Evolutionary conservation across 768 basidiomycete species (phyloP).

Genomic region (Rhizopogon vesiculosus): DNA sequence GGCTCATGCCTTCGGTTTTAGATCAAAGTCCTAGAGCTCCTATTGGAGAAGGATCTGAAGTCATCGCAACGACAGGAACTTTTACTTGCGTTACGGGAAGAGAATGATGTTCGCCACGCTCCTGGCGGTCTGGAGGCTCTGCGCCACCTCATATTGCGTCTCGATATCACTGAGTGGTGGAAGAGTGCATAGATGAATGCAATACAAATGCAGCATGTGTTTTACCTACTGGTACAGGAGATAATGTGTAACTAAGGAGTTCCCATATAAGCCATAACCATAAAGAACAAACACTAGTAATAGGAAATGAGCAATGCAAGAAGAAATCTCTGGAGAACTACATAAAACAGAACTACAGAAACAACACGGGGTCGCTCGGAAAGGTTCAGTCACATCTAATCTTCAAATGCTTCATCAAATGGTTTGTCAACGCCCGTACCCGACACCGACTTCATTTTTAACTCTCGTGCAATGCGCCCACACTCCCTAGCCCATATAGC

Average conservation of each 20-base stretch:
- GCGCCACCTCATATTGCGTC: conserved; percentile 47
- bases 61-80: conserved; percentile 10
- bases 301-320: conserved; percentile 5
- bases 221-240: not conserved
- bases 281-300: conserved; percentile 9
- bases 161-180: conserved; percentile 64
- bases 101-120: conserved; percentile 29
- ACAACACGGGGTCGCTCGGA: not conserved
- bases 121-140: conserved; percentile 52
- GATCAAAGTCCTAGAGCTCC: conserved; percentile 50
- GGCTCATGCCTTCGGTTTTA: conserved; percentile 22
- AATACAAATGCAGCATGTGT: not conserved
- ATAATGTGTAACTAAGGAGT: not conserved
- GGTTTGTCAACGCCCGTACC: conserved; percentile 9
- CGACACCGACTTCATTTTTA: conserved; percentile 15
- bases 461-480: conserved; percentile 32
- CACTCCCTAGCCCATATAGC: conserved; percentile 39
- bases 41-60: conserved; percentile 49
- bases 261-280: conserved; percentile 20
- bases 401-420: conserved; percentile 31
- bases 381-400: conserved; percentile 12
- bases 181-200: conserved; percentile 1
- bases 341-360: conserved; percentile 3
- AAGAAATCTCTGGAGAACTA: conserved; percentile 2
- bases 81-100: conserved; percentile 18